Evolutionary conservation across 148 eudicot species (phyloP).

Genomic region (Rhododendron griersonianum): DNA sequence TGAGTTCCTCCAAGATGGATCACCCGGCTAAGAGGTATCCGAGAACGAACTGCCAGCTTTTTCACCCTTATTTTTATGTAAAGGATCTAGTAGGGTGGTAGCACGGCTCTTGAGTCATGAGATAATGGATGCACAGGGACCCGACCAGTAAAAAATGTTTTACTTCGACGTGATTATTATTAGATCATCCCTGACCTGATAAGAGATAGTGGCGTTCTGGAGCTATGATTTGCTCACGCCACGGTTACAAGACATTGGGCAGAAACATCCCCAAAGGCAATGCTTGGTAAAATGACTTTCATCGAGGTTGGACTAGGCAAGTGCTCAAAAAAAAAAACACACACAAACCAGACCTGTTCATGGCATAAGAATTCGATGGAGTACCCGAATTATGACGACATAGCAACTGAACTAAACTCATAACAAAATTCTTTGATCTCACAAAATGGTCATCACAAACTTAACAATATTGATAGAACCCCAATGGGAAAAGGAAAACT

Average conservation of each 20-base stretch:
- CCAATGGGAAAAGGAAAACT: neutral
- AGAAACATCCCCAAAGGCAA: too few species aligned
- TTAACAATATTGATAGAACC: neutral
- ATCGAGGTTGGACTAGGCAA: neutral
- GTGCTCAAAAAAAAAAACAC: neutral
- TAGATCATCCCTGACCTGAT: neutral
- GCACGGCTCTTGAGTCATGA: too few species aligned
- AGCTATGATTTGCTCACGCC: neutral
- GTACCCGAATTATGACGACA: neutral
- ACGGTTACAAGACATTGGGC: too few species aligned
- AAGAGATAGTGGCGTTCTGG: neutral
- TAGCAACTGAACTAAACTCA: neutral
- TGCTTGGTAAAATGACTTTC: too few species aligned
- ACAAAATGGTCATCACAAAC: neutral
- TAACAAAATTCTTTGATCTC: neutral
- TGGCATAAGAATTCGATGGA: neutral
- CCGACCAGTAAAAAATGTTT: neutral
- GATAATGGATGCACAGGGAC: neutral
- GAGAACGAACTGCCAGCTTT: too few species aligned
- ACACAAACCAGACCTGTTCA: neutral
- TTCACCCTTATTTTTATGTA: too few species aligned
- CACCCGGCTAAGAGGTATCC: too few species aligned
- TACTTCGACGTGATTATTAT: neutral
- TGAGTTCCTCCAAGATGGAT: too few species aligned
- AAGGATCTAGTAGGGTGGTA: too few species aligned